These are phyloP conservation scores for Gossypium sturtianum DNA, from an alignment of 345 rosid species.

Conservation along the genomic window DNA sequence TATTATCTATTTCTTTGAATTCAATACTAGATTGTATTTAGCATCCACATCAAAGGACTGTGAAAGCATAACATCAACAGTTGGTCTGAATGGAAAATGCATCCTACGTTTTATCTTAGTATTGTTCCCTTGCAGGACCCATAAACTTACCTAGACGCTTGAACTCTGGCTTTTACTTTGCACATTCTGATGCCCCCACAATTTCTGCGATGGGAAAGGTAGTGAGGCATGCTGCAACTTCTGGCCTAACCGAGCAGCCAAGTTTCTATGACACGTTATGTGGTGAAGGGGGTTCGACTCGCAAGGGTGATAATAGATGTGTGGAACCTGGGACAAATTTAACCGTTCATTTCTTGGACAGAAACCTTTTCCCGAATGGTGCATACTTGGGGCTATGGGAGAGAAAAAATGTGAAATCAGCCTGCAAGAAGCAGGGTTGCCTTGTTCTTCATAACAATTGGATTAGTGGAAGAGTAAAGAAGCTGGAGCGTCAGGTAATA, in stretches of 20 bases:
- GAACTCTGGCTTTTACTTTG: constrained; percentile 88
- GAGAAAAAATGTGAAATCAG: constrained; percentile 43
- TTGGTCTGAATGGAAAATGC: constrained; percentile 56
- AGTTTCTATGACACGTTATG: constrained; percentile 87
- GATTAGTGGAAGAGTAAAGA: constrained; percentile 81
- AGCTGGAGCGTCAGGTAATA: constrained; percentile 66
- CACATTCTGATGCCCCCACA: constrained; percentile 46
- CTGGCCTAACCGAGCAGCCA: constrained; percentile 80
- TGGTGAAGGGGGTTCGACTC: constrained; percentile 68
- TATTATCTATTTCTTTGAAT: not conserved
- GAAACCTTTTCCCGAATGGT: constrained; percentile 84
- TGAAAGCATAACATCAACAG: not conserved
- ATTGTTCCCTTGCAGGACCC: constrained; percentile 42
- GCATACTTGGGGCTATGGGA: constrained; percentile 70
- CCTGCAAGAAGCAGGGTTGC: constrained; percentile 56
- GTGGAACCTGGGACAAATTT: constrained; percentile 67
- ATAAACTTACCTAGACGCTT: constrained; percentile 82
- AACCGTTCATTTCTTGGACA: constrained; percentile 63
- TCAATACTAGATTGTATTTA: not conserved
- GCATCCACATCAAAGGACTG: not conserved
- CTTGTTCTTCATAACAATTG: constrained; percentile 74
- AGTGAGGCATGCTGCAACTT: constrained; percentile 73
- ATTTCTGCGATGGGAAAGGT: constrained; percentile 79
- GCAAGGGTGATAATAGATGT: constrained; percentile 50
- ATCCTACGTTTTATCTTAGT: constrained; percentile 16